A percentile compares a stretch with the other conserved stretches of the same genome.
Evolutionary conservation across 495 filamentous ascomycete species (phyloP).

Genomic region (Xylaria palmicola): DNA sequence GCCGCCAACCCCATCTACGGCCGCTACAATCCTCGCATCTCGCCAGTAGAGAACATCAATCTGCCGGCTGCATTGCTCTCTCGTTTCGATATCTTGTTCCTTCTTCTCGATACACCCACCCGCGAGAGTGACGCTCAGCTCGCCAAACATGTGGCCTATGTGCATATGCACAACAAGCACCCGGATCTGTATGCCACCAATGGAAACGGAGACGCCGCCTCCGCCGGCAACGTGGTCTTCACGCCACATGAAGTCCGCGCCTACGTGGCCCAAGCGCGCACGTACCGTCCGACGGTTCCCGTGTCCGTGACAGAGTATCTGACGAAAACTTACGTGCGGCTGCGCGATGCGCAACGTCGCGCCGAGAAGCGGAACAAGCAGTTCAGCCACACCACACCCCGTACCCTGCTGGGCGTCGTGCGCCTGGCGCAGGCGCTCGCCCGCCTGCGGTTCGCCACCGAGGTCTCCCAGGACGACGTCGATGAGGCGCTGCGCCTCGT

Average conservation of each 20-base stretch:
- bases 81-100: conserved; percentile 94
- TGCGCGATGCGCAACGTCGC: conserved; percentile 83
- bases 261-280: conserved; percentile 90
- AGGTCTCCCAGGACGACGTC: conserved; percentile 86
- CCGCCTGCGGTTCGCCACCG: conserved; percentile 79
- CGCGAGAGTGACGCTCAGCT: conserved; percentile 88
- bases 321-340: conserved; percentile 89
- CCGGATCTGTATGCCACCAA: conserved; percentile 67
- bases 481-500: conserved; percentile 91
- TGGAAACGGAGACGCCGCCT: conserved; percentile 11
- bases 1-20: conserved; percentile 97
- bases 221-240: conserved; percentile 62
- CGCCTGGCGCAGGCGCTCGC: conserved; percentile 96
- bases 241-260: conserved; percentile 88
- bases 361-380: conserved; percentile 85
- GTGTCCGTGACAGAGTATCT: conserved; percentile 88
- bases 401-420: conserved; percentile 87
- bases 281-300: conserved; percentile 81
- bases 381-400: conserved; percentile 88
- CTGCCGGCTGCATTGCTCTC: conserved; percentile 92
- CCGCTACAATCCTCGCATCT: conserved; percentile 94
- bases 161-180: conserved; percentile 96
- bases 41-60: conserved; percentile 98
- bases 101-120: conserved; percentile 89
- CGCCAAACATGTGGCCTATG: conserved; percentile 92